A percentile compares a stretch with the other conserved stretches of the same genome.
Evolutionary conservation across 108 stramenopile species (phyloP).

Genomic region (Pseudonitzschia multistriata): DNA sequence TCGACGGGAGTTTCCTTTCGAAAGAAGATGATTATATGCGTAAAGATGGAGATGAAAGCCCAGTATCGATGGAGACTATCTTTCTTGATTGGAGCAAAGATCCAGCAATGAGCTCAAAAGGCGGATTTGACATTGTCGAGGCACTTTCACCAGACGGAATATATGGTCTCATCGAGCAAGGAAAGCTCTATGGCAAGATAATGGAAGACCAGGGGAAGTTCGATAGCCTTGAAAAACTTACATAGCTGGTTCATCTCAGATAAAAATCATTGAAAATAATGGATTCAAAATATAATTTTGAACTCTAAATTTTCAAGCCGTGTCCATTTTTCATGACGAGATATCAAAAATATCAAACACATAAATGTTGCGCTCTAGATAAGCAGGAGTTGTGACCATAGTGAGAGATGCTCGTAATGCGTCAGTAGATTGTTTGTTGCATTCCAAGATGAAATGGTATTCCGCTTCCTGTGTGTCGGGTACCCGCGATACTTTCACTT

Average conservation of each 20-base stretch:
- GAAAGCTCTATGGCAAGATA: conserved; percentile 53
- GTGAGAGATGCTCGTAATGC: conserved; percentile 38
- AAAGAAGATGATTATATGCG: conserved; percentile 49
- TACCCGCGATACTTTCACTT: conserved; percentile 5
- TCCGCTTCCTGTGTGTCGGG: background rate
- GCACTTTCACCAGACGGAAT: conserved; percentile 64
- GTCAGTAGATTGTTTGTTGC: conserved; percentile 17
- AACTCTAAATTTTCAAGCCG: background rate
- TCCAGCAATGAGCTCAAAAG: conserved; percentile 46
- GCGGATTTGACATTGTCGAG: conserved; percentile 53
- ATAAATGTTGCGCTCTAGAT: conserved; percentile 28
- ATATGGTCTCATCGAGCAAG: conserved; percentile 64
- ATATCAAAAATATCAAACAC: conserved; percentile 39
- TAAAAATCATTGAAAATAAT: background rate
- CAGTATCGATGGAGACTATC: conserved; percentile 18
- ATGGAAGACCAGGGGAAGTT: conserved; percentile 66
- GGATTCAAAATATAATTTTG: background rate
- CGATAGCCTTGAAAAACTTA: conserved; percentile 20
- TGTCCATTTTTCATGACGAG: background rate
- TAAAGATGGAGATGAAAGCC: background rate
- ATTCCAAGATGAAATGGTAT: conserved; percentile 24
- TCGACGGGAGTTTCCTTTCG: conserved; percentile 81
- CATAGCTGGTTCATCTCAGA: background rate
- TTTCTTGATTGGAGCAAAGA: conserved; percentile 71
- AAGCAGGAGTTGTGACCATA: conserved; percentile 41